Conservation (phyloP, 169 alveolate genomes). For the Cytauxzoon felis region DNA sequence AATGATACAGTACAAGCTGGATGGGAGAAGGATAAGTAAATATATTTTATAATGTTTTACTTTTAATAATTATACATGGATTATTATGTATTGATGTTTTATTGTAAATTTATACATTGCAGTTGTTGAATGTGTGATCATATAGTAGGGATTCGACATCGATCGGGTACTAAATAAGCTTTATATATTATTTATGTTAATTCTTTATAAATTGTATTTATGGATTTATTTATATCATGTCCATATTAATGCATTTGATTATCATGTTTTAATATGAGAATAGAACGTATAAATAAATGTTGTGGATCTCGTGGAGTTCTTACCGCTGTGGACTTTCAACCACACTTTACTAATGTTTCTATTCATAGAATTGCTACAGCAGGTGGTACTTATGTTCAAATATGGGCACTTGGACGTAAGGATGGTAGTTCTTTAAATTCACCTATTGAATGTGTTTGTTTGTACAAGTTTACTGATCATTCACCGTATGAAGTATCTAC, state of each 20-base stretch:
- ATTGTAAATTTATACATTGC: no score
- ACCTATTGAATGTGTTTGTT: constrained; percentile 37
- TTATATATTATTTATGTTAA: no score
- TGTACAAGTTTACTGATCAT: constrained; percentile 48
- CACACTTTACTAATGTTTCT: constrained; percentile 27
- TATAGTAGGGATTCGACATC: no score
- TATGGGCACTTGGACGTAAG: constrained; percentile 52
- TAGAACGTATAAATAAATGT: constrained; percentile 46
- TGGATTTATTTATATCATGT: no score
- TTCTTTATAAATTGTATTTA: no score
- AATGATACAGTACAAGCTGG: constrained; percentile 13
- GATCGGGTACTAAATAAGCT: no score
- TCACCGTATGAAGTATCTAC: constrained; percentile 60
- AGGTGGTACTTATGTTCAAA: constrained; percentile 48
- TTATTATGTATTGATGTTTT: no score
- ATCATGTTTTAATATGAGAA: constrained; percentile 22
- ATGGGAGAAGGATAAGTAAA: constrained; percentile 11
- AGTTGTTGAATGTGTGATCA: no score
- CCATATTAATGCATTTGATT: no score
- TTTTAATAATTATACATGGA: no score
- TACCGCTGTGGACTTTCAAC: constrained; percentile 61
- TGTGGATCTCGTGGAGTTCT: constrained; percentile 62
- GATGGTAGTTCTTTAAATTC: neutral
- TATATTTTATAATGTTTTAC: no score
- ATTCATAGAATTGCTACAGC: constrained; percentile 61